phyloP scores from a whole-genome alignment of 257 asterid species.

The Salvia splendens region DNA sequence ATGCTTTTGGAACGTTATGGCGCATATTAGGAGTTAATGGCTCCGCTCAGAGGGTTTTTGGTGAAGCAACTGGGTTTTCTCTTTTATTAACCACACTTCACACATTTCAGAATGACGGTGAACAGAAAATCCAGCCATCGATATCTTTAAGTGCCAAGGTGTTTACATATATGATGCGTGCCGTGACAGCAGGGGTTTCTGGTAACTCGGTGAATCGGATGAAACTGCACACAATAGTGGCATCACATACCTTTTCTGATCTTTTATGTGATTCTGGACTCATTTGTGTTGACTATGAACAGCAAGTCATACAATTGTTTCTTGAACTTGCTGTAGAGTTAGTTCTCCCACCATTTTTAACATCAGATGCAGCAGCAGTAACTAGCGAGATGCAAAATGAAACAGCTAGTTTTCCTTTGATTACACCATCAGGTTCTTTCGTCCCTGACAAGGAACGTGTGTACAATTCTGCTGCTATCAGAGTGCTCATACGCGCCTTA shows the following conservation, averaged over 20 bases:
- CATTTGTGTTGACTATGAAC: conserved; percentile 85
- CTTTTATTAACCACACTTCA: conserved; percentile 88
- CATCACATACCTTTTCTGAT: conserved; percentile 84
- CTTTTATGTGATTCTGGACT: conserved; percentile 87
- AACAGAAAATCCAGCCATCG: conserved; percentile 46
- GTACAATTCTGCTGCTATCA: conserved; percentile 87
- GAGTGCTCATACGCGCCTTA: conserved; percentile 80
- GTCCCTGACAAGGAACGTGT: conserved; percentile 75
- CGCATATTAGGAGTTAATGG: conserved; percentile 76
- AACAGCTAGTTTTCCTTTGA: conserved; percentile 60
- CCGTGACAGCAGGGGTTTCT: conserved; percentile 80
- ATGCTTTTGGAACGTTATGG: conserved; percentile 92
- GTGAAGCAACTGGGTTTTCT: conserved; percentile 98
- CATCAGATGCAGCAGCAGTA: conserved; percentile 55
- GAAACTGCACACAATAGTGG: conserved; percentile 64
- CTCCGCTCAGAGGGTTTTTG: conserved; percentile 96
- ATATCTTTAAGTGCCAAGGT: conserved; percentile 52
- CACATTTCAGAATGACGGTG: conserved; percentile 71
- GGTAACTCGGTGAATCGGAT: conserved; percentile 80
- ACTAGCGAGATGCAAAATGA: conserved; percentile 48
- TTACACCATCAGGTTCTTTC: conserved; percentile 67
- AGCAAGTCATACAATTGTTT: conserved; percentile 84
- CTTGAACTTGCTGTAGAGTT: conserved; percentile 92
- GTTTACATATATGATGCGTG: conserved; percentile 83
- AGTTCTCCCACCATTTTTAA: conserved; percentile 80